Base-by-base conservation (phyloP, 164 flowering plant genomes). In the Nymphaea colorata region DNA sequence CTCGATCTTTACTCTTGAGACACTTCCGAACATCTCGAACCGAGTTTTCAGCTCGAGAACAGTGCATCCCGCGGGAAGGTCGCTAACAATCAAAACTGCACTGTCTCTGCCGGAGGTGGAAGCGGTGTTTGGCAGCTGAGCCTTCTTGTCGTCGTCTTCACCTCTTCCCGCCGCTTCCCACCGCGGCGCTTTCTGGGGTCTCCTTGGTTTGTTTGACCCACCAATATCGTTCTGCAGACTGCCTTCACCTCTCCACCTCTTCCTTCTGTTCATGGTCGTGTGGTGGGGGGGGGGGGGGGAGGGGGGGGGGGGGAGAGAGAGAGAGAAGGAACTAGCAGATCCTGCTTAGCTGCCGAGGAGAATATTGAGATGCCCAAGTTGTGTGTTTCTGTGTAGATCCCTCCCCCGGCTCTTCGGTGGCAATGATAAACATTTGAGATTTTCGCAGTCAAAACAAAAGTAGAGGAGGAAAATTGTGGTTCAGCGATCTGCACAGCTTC, bases 11-110 rank as follows among this genome's bases (percentile, higher is more conserved):
- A 86, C 82, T 18, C 97, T 84, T 15, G 96, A 84, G 61, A 93
- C 81, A 15, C 79, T 53, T 14, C 96, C 96, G 75, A 86, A 90
- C 76, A 89, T 83, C 83, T 86, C 87, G 75, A 93, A 85, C 62
- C 94, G 81, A 18, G 96, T 83, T 65, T 90, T 90, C 55, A 89
- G 78, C 75, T 90, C 91, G 42, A 90, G 84, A 53, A 90, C 87
- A 2, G 92, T 86, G 80, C 88, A 84, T 42, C 69, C 77, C 0
- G 71, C 61, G 11, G 86, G 67, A 11, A 93, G 80, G 7, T 87
- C 90, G 59, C 73, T 78, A 2, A 87, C 85, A 4, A 88, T 70
- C 51, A 93, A 78, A 7, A 83, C 77, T 2, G 74, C 47, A 66
- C 62, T 42, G 8, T 43, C 67, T 41, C 57, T 64, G 61, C 76